Base-by-base conservation (phyloP, 176 grass and related monocot species). In the Thinopyrum elongatum region DNA sequence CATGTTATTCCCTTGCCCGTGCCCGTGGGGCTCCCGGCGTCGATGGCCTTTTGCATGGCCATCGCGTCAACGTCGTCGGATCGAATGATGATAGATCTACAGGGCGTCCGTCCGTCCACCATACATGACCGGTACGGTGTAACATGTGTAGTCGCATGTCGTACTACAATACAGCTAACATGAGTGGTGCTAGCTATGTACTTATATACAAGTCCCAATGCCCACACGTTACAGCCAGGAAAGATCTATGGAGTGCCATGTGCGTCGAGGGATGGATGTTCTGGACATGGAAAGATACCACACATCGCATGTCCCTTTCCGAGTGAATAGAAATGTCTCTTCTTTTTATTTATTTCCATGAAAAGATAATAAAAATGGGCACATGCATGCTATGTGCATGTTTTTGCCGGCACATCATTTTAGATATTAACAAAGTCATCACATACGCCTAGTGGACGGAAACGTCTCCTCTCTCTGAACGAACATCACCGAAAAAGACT, bases 21-120 rank as follows among this genome's bases (percentile, higher is more conserved):
- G 39, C 6, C 53, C 55, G 55, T 58, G 55, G 55, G 80, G 29
- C 19, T 28, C 63, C 26, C 15, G 14, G 39, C 10, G 25, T 25
- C 4, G 71, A 35, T 26, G 71, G 39, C 72, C 13, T 53, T 14
- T 57, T 85, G 38, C 82, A 65, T 65, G 41, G 59, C 27, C 6
- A 65, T 65, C 22, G 41, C 41, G 63, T 51, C 74, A 41, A 69
- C 76, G 51, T 85, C 74, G 74, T 17, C 42, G 72, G 72, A 30
- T 85, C 74, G 44, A 36, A 39, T 28, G 44, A 39, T 38, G 62
- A 22, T 69, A 65, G 62, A 85, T 85, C 83, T 77, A 31, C 79
- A 33, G 78, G 79, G 28, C 63, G 51, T 21, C 51, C 44, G 44
- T 15, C 44, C 49, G 49, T 53, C 49, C 6, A 22, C 55, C 55